Conservation (phyloP, 805 yeast species). For the Saccharomycopsis babjevae region DNA sequence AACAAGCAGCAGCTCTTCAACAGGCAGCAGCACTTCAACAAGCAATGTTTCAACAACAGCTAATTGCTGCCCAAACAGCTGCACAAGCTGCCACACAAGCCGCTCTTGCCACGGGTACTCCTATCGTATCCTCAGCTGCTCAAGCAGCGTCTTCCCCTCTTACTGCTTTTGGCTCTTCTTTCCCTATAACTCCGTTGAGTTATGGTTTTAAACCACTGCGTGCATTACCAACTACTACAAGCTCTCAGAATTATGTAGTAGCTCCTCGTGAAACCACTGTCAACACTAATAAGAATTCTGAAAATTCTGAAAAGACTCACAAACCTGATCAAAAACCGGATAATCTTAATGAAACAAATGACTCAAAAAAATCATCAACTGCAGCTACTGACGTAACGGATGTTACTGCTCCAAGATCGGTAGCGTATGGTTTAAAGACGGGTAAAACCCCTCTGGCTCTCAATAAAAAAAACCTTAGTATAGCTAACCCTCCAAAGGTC, state of each 20-base stretch:
- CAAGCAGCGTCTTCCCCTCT: conserved; percentile 5
- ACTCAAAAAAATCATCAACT: not conserved
- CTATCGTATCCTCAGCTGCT: not conserved
- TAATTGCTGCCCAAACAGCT: not conserved
- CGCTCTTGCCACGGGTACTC: conserved; percentile 6
- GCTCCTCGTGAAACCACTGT: conserved; percentile 10
- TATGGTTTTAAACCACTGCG: conserved; percentile 11
- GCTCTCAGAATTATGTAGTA: conserved; percentile 14
- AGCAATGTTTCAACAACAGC: not conserved
- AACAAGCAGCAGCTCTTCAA: not conserved
- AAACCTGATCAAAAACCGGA: not conserved
- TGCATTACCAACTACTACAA: conserved; percentile 1
- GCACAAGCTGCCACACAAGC: not conserved
- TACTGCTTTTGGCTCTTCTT: not conserved
- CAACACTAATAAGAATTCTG: not conserved
- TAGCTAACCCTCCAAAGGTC: not conserved
- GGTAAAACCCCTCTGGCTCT: not conserved
- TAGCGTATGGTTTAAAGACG: not conserved
- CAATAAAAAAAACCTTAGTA: conserved; percentile 1
- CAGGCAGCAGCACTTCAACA: not conserved
- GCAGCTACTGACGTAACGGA: not conserved
- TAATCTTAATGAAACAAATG: not conserved
- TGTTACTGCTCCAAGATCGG: not conserved
- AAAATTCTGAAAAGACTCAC: not conserved
- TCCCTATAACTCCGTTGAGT: conserved; percentile 15